Evolutionary conservation across 164 flowering plant genomes (phyloP), one percentile per base, ranked within the genome.

Genomic region (Stephania cephalantha): DNA sequence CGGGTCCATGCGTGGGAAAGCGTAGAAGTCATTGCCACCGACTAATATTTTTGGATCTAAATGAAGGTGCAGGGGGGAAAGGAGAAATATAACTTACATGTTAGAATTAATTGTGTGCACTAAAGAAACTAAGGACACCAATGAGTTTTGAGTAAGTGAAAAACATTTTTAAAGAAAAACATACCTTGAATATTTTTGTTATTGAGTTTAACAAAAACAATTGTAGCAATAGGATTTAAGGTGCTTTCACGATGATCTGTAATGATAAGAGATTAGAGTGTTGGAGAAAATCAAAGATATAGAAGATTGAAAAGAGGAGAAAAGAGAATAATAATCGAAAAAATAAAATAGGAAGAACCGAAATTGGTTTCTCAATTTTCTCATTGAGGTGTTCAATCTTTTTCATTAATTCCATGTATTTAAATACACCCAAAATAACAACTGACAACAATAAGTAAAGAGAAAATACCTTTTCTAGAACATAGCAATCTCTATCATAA

Each of bases 21-120:
- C 97, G 84, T 93, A 93, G 89, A 95, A 95, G 82, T 95, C 97
- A 77, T 75, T 93, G 71, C 99, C 99, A 84, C 89, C 78, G 25
- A 91, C 88, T 75, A 95, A 80, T 12, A 87, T 78, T 79, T 87
- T 82, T 71, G 99, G 94, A 75, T 95, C 99, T 95, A 82, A 71
- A 85, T 72, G 46, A 52, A 25, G 17, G 20, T 73, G 15, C 46
- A 35, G 68, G 66, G 44, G 7, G 55, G 29, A 67, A 69, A 52
- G 20, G 8, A 29, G 15, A 53, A 46, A 7, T 12, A 46, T 2
- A 68, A 20, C 30, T 11, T 11, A 53, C 17, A 11, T 53, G 5
- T 55, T 17, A 11, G 5, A 55, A 55, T n/a, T 10, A 29, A 3
- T 1, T 55, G 11, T 55, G 17, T 9, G 63, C 17, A 1, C 17